A percentile compares a stretch with the other conserved stretches of the same genome.
Evolutionary conservation across 2,329 filamentous ascomycete species (phyloP).

Genomic region (Cytospora leucostoma): DNA sequence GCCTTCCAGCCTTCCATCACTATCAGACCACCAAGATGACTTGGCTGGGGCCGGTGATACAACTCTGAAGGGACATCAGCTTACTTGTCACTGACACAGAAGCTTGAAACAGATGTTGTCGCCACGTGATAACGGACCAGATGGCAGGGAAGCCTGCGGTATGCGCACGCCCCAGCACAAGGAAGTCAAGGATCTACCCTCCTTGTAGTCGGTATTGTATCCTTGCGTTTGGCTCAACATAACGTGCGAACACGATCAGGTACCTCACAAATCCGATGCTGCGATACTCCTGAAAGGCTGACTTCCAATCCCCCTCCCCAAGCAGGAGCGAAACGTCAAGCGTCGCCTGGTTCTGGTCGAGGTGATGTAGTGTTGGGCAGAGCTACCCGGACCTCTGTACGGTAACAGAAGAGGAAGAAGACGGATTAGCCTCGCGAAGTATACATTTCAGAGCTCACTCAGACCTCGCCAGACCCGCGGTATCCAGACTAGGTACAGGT

Average conservation of each 20-base stretch:
- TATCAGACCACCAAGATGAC: too few relatives aligned
- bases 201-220: background rate
- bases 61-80: background rate
- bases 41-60: too few relatives aligned
- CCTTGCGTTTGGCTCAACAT: conserved; percentile 5
- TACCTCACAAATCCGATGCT: background rate
- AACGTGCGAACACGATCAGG: conserved; percentile 10
- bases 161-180: background rate
- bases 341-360: background rate
- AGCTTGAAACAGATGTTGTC: background rate
- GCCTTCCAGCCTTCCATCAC: too few relatives aligned
- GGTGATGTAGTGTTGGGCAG: background rate
- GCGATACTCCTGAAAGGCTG: conserved; percentile 16
- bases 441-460: background rate
- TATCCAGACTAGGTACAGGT: background rate
- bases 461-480: background rate
- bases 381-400: background rate
- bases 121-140: background rate
- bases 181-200: background rate
- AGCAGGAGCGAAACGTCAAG: background rate
- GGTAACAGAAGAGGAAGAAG: background rate
- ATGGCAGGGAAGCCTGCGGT: background rate
- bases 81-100: background rate
- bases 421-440: background rate
- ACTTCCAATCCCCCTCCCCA: conserved; percentile 2